Percentiles rank a stretch among this genome's conserved stretches.
Evolutionary conservation across 2,329 filamentous ascomycete genomes (phyloP).

Genomic region (Diplodia corticola): DNA sequence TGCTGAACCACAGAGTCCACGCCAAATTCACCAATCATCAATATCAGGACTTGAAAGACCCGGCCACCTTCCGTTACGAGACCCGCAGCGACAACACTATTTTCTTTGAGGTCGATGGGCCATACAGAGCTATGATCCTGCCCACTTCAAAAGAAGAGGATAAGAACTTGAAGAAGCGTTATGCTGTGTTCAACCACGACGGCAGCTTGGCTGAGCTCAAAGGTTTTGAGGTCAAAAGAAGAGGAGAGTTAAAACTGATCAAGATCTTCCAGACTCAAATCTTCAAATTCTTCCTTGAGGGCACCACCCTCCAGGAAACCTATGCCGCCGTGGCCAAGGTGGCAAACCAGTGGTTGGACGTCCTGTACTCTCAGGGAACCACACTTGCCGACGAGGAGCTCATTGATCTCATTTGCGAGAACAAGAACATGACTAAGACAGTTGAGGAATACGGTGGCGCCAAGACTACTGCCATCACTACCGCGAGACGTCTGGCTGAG

Average conservation of each 20-base stretch:
- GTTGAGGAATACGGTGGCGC: slow-evolving; percentile 93
- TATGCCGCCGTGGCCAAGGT: slow-evolving; percentile 92
- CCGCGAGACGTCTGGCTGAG: slow-evolving; percentile 88
- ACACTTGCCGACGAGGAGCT: slow-evolving; percentile 95
- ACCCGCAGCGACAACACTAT: slow-evolving; percentile 99
- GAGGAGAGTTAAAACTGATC: slow-evolving; percentile 97
- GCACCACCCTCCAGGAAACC: slow-evolving; percentile 80
- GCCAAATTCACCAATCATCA: slow-evolving; percentile 95
- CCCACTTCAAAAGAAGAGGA: slow-evolving; percentile 98
- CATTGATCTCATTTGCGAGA: slow-evolving; percentile 99
- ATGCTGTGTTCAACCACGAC: slow-evolving; percentile 98
- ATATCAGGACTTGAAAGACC: slow-evolving; percentile 86
- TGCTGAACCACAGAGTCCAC: slow-evolving; percentile 97
- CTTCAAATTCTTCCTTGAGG: slow-evolving; percentile 98
- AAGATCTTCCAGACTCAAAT: slow-evolving; percentile 99
- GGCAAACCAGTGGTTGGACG: slow-evolving; percentile 94
- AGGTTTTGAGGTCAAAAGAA: slow-evolving; percentile 94
- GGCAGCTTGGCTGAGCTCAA: slow-evolving; percentile 94
- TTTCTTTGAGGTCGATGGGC: slow-evolving; percentile 98
- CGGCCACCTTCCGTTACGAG: slow-evolving; percentile 81
- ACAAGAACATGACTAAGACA: slow-evolving; percentile 96
- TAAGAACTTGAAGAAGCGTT: slow-evolving; percentile 99
- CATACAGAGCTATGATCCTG: slow-evolving; percentile 95
- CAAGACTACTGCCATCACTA: slow-evolving; percentile 99
- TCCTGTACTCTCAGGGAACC: slow-evolving; percentile 81